These are phyloP conservation scores for Diaporthe sp. DNA, from an alignment of 2,329 filamentous ascomycete species.

Conservation along the genomic window DNA sequence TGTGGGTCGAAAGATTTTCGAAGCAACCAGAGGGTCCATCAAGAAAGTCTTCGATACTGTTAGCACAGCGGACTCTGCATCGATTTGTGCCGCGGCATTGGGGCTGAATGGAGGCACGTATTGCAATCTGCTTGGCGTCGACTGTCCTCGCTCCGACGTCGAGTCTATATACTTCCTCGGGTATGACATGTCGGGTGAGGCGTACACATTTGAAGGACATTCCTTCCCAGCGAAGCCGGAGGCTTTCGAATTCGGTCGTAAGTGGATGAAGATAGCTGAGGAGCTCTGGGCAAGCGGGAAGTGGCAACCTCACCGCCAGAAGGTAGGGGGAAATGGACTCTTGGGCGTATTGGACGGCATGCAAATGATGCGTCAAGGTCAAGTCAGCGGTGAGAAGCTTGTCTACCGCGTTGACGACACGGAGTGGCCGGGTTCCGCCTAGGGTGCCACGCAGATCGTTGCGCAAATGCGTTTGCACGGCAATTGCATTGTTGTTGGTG, in stretches of 20 bases:
- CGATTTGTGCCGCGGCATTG: constrained; percentile 25
- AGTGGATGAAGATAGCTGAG: constrained; percentile 6
- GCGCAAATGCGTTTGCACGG: not conserved
- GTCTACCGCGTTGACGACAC: constrained; percentile 37
- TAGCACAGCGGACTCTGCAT: not conserved
- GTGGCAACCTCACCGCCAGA: constrained; percentile 31
- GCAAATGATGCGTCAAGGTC: constrained; percentile 21
- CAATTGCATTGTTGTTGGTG: not conserved
- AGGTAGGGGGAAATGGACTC: not conserved
- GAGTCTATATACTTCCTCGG: constrained; percentile 35
- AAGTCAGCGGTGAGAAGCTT: constrained; percentile 32
- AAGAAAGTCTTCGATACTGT: constrained; percentile 42
- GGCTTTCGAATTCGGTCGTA: constrained; percentile 18
- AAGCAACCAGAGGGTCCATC: constrained; percentile 56
- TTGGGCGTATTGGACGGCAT: constrained; percentile 26
- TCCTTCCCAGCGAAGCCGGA: constrained; percentile 6
- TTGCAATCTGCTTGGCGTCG: constrained; percentile 28
- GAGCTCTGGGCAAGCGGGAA: constrained; percentile 28
- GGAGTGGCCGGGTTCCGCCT: not conserved
- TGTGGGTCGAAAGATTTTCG: constrained; percentile 53
- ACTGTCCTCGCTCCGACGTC: constrained; percentile 31
- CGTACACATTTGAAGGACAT: constrained; percentile 25
- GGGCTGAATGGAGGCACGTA: constrained; percentile 22
- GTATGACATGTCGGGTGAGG: constrained; percentile 33
- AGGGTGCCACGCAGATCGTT: not conserved